Evolutionary conservation across 768 basidiomycete genomes (phyloP), one percentile per base, ranked within the genome.

Genomic region (Tremella yokohamensis): DNA sequence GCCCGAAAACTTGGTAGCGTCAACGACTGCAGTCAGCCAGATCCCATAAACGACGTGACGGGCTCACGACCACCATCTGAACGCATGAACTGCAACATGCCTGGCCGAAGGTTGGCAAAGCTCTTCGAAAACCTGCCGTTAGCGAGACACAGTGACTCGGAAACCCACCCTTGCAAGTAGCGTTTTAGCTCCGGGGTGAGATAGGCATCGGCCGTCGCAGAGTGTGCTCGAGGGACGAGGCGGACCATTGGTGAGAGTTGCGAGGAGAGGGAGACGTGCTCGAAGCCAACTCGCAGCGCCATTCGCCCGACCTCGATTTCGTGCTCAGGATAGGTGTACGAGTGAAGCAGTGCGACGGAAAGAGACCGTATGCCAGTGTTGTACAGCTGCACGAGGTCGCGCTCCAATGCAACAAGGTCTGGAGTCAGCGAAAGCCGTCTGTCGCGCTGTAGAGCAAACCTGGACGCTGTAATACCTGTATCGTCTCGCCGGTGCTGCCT

Each of bases 161-260:
- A 4, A 34, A 34, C 29, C 11, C 29, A 34, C 29, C 29, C 29
- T 6, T 34, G 29, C 11, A 34, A 11, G 69, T 97, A 97, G 13
- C 84, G 82, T 8, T 81, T 77, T 20, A 96, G 77, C 61, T 94
- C 88, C 13, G 93, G 93, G 0, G 92, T 96, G 40, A 97, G 84
- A 75, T 97, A 97, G 0, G 93, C 93, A 66, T 97, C 93, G 0
- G 90, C 93, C 0, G 91, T 93, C 0, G 89, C 88, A 0, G 90
- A 94, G 8, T 88, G 85, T 1, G 90, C 93, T 0, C 93, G 87
- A 1, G 91, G 88, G 4, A 45, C n/a, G 15, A 18, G 22, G 6
- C 42, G n/a, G 6, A 45, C 42, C n/a, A 22, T 45, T 4, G 42
- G 42, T 12, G 66, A 44, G 13, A 72, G 64, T 20, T 70, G 63